phyloP scores from a whole-genome alignment of 2,329 filamentous ascomycete genomes.

The Paracamarosporium sp. region DNA sequence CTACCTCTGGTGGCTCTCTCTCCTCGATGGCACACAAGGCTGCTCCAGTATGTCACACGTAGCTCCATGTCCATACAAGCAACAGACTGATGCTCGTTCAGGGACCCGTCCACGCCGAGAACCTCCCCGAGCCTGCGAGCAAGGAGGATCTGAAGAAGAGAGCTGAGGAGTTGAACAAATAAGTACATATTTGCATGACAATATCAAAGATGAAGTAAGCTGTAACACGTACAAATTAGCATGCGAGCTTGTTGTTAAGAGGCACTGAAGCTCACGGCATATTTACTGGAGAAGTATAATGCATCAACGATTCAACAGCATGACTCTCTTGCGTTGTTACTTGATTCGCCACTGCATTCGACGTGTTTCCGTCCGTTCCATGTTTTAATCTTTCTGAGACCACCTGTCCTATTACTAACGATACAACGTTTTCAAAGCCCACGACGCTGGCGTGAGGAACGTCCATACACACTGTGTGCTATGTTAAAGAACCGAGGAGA shows the following conservation, averaged over 20 bases:
- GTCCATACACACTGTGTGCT: too few relatives aligned
- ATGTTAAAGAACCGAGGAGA: too few relatives aligned
- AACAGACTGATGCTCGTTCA: constrained; percentile 18
- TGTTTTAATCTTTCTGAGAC: too few relatives aligned
- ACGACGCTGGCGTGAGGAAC: too few relatives aligned
- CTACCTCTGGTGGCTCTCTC: constrained; percentile 43
- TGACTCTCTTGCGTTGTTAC: not conserved
- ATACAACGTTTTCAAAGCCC: too few relatives aligned
- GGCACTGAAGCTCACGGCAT: not conserved
- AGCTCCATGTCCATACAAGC: constrained; percentile 12
- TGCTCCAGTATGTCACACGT: constrained; percentile 6
- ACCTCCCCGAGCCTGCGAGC: constrained; percentile 52
- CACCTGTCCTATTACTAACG: too few relatives aligned
- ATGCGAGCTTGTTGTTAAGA: not conserved
- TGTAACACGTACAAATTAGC: not conserved
- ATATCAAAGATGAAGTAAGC: not conserved
- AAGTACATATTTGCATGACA: constrained; percentile 14
- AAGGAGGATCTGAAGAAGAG: constrained; percentile 59
- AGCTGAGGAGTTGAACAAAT: constrained; percentile 59
- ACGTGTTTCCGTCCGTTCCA: too few relatives aligned
- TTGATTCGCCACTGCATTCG: not conserved
- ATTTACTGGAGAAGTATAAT: not conserved
- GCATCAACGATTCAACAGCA: not conserved
- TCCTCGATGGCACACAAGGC: constrained; percentile 20
- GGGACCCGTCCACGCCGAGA: constrained; percentile 55